Percentiles rank a stretch among this genome's conserved stretches.
These are phyloP conservation scores for Allodekkera sacchari DNA, from an alignment of 805 yeast genomes.

Conservation along the genomic window DNA sequence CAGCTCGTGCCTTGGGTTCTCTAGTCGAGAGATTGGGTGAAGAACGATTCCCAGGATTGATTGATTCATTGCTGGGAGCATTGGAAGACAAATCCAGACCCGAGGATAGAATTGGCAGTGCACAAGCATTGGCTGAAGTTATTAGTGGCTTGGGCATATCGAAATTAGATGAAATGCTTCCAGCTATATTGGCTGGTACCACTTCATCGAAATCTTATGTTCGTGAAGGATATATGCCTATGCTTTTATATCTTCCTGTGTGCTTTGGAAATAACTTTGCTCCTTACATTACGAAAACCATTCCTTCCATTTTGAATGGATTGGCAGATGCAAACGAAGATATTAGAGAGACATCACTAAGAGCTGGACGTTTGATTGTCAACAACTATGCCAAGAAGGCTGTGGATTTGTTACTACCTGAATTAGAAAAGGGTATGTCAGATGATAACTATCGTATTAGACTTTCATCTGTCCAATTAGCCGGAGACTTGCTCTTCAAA, in stretches of 20 bases:
- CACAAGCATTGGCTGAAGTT: conserved; percentile 94
- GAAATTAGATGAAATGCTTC: conserved; percentile 84
- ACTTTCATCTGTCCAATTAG: conserved; percentile 85
- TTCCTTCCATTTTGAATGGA: conserved; percentile 88
- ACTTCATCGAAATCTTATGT: conserved; percentile 57
- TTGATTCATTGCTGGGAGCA: conserved; percentile 69
- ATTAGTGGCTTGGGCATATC: conserved; percentile 82
- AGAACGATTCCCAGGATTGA: conserved; percentile 85
- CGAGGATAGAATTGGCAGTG: conserved; percentile 94
- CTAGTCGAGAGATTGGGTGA: conserved; percentile 95
- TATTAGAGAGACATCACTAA: conserved; percentile 80
- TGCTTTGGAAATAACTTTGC: conserved; percentile 89
- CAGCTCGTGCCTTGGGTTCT: conserved; percentile 94
- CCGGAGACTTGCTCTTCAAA: conserved; percentile 92
- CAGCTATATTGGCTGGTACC: conserved; percentile 67
- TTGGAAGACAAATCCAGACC: conserved; percentile 68
- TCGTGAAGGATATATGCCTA: conserved; percentile 89
- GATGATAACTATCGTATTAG: conserved; percentile 82
- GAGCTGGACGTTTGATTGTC: conserved; percentile 89
- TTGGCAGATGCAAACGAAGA: conserved; percentile 85
- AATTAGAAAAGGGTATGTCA: conserved; percentile 81
- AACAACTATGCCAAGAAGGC: conserved; percentile 88
- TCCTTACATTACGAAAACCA: conserved; percentile 75
- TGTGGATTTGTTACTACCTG: conserved; percentile 88
- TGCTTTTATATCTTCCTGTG: conserved; percentile 83